Conservation (phyloP, 164 flowering plant species). For the Stephania yunnanensis region DNA sequence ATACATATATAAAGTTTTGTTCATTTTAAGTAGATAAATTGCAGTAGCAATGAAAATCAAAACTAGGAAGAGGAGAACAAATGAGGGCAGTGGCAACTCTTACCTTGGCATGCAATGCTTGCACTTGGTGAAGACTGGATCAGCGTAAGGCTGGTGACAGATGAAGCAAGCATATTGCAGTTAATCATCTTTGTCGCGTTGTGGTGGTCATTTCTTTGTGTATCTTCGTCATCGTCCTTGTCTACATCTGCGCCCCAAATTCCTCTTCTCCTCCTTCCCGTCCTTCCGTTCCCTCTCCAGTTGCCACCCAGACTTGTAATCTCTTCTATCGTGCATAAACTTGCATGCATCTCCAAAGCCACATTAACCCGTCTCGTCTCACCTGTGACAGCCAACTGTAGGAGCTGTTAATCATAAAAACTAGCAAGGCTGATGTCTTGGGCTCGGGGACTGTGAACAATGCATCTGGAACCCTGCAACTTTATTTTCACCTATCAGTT, state of each 20-base stretch:
- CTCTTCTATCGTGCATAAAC: conserved; percentile 98
- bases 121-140: conserved; percentile 92
- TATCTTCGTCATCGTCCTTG: conserved; percentile 34
- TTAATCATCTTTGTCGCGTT: conserved; percentile 61
- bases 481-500: no score
- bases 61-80: background rate
- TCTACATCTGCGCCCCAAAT: conserved; percentile 48
- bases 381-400: no score
- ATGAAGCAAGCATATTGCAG: conserved; percentile 89
- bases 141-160: conserved; percentile 71
- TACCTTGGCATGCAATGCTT: conserved; percentile 91
- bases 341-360: conserved; percentile 97
- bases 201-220: conserved; percentile 26
- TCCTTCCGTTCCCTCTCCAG: conserved; percentile 92
- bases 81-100: background rate
- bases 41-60: background rate
- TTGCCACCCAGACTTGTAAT: conserved; percentile 96
- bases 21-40: background rate
- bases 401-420: no score
- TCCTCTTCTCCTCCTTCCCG: conserved; percentile 72
- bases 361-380: conserved; percentile 92
- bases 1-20: background rate
- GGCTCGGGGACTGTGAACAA: no score
- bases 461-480: no score
- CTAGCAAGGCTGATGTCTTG: no score